Base-by-base conservation (phyloP, 2,329 filamentous ascomycete species). In the Talaromyces rugulosus region DNA sequence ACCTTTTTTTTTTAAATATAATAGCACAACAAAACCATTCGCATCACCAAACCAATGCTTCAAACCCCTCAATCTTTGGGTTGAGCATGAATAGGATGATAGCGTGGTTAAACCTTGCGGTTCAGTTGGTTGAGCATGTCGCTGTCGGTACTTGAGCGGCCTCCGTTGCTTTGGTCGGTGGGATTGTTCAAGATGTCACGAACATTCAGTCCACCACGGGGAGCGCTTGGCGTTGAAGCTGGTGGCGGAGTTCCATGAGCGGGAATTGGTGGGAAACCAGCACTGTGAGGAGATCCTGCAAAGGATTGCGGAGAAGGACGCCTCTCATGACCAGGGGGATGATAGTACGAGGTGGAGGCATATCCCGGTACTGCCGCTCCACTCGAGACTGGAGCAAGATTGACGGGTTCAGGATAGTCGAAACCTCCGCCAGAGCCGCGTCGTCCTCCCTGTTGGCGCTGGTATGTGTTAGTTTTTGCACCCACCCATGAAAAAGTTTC, bases 71-170 rank as follows among this genome's bases (percentile, higher is more conserved):
- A 11, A 36, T 34, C 34, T 33, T 56, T 36, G 28, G 30, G 44
- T 7, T 31, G 28, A 53, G 50, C 27, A 16, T 30, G 31, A 27
- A 23, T 7, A 23, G 14, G 4, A 53, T 16, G 44, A 50, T 27
- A 36, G n/a, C 8, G 31, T 28, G 12, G 68, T 52, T 75, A 67
- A 5, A 75, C 77, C 55, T 75, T 73, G 57, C 78, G 76, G 62
- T 80, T 78, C 56, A 80, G 67, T 34, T 77, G 76, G 66, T 79
- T 81, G 44, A 82, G 74, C 80, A 82, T 82, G 61, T 80, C 78
- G 63, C 78, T 82, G 67, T 82, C 80, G 31, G 77, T 78, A 62
- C 75, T 79, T 47, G 75, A 78, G 33, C 80, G 77, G 30, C 75
- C 72, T 69, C 61, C 72, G 69, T 69, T 67, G 27, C 63, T 63